Evolutionary conservation across 495 filamentous ascomycete species (phyloP).

Genomic region (Aspergillus taichungensis): DNA sequence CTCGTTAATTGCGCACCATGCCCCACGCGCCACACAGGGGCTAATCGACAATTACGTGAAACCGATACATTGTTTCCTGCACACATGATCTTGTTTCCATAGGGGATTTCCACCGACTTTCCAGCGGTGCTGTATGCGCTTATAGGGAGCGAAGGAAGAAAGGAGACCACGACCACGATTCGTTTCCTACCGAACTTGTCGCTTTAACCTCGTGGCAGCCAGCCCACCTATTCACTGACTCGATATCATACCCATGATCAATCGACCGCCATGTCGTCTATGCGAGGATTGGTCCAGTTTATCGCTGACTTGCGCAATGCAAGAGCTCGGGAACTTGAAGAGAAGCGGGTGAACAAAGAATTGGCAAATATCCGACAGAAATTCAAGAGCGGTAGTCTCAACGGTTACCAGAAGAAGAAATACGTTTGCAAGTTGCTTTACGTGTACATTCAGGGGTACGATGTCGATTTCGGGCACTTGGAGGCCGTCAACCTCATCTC

Average conservation of each 20-base stretch:
- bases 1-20: constrained; percentile 10
- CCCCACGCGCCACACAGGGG: constrained; percentile 6
- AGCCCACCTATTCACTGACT: not conserved
- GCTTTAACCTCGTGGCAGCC: no score
- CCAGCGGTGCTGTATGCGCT: no score
- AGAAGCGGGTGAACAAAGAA: constrained; percentile 99
- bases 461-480: constrained; percentile 97
- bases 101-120: no score
- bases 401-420: constrained; percentile 99
- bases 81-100: not conserved
- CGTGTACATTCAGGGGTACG: constrained; percentile 98
- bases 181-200: no score
- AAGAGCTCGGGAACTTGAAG: constrained; percentile 87
- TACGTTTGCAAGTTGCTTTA: constrained; percentile 99
- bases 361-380: constrained; percentile 88
- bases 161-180: no score
- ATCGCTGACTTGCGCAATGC: constrained; percentile 96
- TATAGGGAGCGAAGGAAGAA: no score
- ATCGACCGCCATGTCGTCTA: constrained; percentile 48
- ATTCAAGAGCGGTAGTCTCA: constrained; percentile 72
- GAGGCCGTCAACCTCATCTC: constrained; percentile 98
- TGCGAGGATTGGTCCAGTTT: constrained; percentile 92
- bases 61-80: not conserved
- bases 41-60: not conserved
- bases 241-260: not conserved